Percentiles rank a stretch among this genome's conserved stretches.
phyloP scores from a whole-genome alignment of 1,139 yeast species.

The Blastobotrys indianensis region DNA sequence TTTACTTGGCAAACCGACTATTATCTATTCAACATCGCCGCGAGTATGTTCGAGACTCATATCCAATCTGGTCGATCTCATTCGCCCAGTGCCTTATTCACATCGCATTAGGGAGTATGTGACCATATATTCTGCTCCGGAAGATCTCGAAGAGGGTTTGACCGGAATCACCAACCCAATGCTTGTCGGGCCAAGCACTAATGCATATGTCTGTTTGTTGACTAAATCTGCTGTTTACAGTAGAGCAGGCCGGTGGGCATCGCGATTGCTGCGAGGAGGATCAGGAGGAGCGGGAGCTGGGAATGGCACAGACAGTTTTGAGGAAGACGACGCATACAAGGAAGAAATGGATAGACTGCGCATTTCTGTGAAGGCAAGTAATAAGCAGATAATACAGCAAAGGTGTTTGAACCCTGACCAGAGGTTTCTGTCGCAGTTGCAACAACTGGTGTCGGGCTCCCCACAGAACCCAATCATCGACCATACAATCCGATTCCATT shows the following conservation, averaged over 20 bases:
- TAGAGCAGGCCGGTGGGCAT: not conserved
- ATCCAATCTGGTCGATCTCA: slow-evolving; percentile 22
- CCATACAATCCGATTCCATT: slow-evolving; percentile 20
- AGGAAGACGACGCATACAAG: slow-evolving; percentile 7
- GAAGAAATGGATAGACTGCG: slow-evolving; percentile 9
- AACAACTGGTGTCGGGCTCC: slow-evolving; percentile 2
- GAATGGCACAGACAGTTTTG: slow-evolving; percentile 2
- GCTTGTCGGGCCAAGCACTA: slow-evolving; percentile 13
- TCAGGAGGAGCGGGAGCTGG: not conserved
- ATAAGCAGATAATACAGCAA: slow-evolving; percentile 13
- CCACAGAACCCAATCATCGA: slow-evolving; percentile 6
- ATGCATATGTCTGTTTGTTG: slow-evolving; percentile 11
- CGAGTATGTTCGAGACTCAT: slow-evolving; percentile 27
- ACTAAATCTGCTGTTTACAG: slow-evolving; percentile 4
- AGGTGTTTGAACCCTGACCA: slow-evolving; percentile 21
- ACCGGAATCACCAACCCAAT: slow-evolving; percentile 29
- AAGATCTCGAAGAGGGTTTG: slow-evolving; percentile 18
- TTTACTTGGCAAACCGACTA: slow-evolving; percentile 22
- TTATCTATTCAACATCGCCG: slow-evolving; percentile 26
- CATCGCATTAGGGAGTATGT: slow-evolving; percentile 26
- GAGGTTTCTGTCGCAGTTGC: slow-evolving; percentile 17
- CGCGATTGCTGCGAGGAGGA: not conserved
- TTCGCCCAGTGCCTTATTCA: slow-evolving; percentile 24
- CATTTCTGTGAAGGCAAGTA: slow-evolving; percentile 5
- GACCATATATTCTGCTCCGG: slow-evolving; percentile 23